These are phyloP conservation scores for Mortierella sp. DNA, from an alignment of 371 early-diverging fungal genomes.

Conservation along the genomic window DNA sequence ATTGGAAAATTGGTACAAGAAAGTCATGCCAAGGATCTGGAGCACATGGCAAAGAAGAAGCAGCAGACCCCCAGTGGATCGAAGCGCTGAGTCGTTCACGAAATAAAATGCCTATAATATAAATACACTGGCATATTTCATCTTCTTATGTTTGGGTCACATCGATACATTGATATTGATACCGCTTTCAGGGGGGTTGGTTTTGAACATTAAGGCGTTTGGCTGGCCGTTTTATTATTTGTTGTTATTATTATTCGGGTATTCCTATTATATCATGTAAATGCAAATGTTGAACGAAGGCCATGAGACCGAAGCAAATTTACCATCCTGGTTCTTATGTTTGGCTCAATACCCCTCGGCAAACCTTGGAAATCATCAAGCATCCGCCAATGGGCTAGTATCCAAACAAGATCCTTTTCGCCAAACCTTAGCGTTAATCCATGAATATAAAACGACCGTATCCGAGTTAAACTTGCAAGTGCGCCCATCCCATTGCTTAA, in stretches of 20 bases:
- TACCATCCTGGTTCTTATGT: background rate
- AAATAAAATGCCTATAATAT: background rate
- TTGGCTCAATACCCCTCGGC: background rate
- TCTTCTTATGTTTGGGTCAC: too few relatives aligned
- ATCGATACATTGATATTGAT: too few relatives aligned
- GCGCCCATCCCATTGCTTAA: background rate
- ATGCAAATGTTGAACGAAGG: background rate
- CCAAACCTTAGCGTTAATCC: background rate
- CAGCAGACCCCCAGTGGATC: slow-evolving; percentile 1
- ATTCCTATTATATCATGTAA: background rate
- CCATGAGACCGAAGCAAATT: background rate
- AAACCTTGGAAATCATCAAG: background rate
- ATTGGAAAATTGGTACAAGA: slow-evolving; percentile 39
- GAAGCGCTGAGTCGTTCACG: background rate
- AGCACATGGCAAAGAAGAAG: slow-evolving; percentile 23
- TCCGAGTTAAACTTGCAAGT: background rate
- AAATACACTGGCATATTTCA: background rate
- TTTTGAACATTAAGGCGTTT: too few relatives aligned
- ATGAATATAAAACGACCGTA: background rate
- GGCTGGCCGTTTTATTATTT: too few relatives aligned
- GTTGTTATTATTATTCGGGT: background rate
- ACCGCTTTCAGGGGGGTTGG: too few relatives aligned
- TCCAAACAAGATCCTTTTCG: background rate
- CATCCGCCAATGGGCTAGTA: background rate
- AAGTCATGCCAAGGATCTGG: slow-evolving; percentile 37